Evolutionary conservation across 257 asterid genomes (phyloP).

Genomic region (Plectranthus barbatus): DNA sequence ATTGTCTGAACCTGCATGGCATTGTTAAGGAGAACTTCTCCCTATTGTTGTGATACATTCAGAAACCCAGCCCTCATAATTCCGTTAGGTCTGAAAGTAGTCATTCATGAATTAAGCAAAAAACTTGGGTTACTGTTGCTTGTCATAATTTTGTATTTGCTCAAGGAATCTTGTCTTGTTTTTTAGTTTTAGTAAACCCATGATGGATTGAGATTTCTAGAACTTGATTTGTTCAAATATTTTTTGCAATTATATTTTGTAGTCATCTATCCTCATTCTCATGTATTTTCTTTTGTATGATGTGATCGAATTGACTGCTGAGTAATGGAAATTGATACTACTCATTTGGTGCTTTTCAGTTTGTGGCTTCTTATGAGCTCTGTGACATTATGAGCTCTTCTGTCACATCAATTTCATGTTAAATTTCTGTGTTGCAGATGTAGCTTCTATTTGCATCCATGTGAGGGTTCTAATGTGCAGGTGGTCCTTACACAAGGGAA

Average conservation of each 20-base stretch:
- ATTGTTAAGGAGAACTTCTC: background rate
- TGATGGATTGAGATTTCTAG: background rate
- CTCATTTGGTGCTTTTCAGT: background rate
- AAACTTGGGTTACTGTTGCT: background rate
- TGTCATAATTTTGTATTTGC: background rate
- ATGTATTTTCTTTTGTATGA: background rate
- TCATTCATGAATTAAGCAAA: background rate
- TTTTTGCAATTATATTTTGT: slow-evolving; percentile 2
- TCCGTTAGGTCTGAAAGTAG: background rate
- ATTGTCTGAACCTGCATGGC: slow-evolving; percentile 3
- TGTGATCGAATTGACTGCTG: background rate
- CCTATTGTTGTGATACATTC: background rate
- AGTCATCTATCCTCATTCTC: background rate
- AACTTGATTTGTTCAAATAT: background rate
- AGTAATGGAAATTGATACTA: background rate
- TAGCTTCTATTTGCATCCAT: slow-evolving; percentile 92
- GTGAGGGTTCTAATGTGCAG: slow-evolving; percentile 80
- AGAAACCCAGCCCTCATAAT: background rate
- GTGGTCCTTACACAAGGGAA: slow-evolving; percentile 91
- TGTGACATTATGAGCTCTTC: too few species aligned
- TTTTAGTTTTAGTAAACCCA: background rate
- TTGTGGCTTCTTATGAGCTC: too few species aligned
- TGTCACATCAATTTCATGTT: slow-evolving; percentile 7
- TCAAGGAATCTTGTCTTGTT: background rate
- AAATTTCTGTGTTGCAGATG: slow-evolving; percentile 55